A percentile compares a stretch with the other conserved stretches of the same genome.
Evolutionary conservation across 1,139 yeast species (phyloP).

Genomic region (Protomyces gravidus): DNA sequence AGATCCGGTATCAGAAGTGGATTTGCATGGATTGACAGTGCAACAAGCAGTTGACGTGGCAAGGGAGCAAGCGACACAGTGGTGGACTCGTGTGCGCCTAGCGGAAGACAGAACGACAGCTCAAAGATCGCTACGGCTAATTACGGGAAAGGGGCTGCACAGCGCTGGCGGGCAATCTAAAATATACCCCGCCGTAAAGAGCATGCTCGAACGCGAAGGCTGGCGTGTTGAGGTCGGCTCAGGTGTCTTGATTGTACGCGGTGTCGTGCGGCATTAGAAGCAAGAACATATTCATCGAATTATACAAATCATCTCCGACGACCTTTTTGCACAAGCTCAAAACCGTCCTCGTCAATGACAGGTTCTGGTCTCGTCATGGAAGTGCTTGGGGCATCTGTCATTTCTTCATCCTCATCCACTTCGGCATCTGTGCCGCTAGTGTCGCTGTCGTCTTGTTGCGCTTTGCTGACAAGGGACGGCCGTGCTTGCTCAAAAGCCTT

Average conservation of each 20-base stretch:
- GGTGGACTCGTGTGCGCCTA: conserved; percentile 31
- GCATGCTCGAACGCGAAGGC: conserved; percentile 31
- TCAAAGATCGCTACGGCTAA: conserved; percentile 29
- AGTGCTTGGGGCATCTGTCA: conserved; percentile 6
- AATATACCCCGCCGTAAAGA: conserved; percentile 32
- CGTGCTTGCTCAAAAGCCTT: conserved; percentile 49
- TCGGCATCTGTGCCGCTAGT: conserved; percentile 17
- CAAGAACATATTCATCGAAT: no score
- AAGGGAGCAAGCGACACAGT: conserved; percentile 29
- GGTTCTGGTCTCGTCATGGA: conserved; percentile 9
- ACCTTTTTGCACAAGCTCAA: conserved; percentile 71
- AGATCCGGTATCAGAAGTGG: conserved; percentile 29
- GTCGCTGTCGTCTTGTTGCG: conserved; percentile 1
- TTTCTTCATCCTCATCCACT: conserved; percentile 15
- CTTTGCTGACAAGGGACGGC: neutral
- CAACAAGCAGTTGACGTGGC: conserved; percentile 32
- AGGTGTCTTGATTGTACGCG: neutral
- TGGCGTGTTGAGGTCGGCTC: conserved; percentile 31
- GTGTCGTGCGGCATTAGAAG: neutral
- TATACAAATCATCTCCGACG: conserved; percentile 1
- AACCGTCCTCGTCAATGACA: conserved; percentile 80
- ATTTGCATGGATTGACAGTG: conserved; percentile 34
- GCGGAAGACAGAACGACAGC: neutral
- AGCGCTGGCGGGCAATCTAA: conserved; percentile 31
- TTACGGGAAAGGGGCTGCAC: conserved; percentile 36